phyloP scores from a whole-genome alignment of 208 protist species.

The Trypanosoma lewisi region DNA sequence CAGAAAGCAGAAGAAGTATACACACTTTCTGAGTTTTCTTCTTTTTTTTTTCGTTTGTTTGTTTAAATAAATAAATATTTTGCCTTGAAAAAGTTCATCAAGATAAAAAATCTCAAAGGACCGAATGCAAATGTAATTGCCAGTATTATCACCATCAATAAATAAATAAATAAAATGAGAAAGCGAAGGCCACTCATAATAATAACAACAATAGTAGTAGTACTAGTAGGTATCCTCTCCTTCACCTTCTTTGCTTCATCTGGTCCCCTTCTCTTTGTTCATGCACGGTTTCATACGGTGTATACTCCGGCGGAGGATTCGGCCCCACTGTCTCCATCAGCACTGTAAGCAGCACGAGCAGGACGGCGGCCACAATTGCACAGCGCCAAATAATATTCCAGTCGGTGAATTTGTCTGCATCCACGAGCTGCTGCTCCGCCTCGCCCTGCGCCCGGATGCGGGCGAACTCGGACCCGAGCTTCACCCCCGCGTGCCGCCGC shows the following conservation, averaged over 20 bases:
- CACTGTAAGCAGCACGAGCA: constrained; percentile 53
- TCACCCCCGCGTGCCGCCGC: constrained; percentile 60
- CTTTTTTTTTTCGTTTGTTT: constrained; percentile 1
- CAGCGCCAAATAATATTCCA: constrained; percentile 47
- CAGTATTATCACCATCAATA: background rate
- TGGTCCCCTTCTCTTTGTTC: background rate
- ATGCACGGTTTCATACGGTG: constrained; percentile 32
- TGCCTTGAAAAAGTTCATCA: too few relatives aligned
- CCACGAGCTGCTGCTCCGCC: constrained; percentile 46
- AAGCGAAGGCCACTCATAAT: background rate
- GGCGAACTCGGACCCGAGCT: constrained; percentile 49
- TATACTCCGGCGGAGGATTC: constrained; percentile 63
- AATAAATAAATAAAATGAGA: background rate
- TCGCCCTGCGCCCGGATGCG: constrained; percentile 37
- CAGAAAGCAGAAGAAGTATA: background rate
- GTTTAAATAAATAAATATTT: too few relatives aligned
- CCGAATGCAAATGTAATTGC: background rate
- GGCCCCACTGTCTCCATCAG: constrained; percentile 63
- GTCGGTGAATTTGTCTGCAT: constrained; percentile 64
- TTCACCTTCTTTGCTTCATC: background rate
- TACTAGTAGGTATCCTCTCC: background rate
- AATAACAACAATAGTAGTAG: background rate
- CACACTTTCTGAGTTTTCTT: constrained; percentile 1
- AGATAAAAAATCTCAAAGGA: too few relatives aligned
- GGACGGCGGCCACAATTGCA: constrained; percentile 31